Base-by-base conservation (phyloP, 2,329 filamentous ascomycete genomes). In the Orbilia blumenaviensis region DNA sequence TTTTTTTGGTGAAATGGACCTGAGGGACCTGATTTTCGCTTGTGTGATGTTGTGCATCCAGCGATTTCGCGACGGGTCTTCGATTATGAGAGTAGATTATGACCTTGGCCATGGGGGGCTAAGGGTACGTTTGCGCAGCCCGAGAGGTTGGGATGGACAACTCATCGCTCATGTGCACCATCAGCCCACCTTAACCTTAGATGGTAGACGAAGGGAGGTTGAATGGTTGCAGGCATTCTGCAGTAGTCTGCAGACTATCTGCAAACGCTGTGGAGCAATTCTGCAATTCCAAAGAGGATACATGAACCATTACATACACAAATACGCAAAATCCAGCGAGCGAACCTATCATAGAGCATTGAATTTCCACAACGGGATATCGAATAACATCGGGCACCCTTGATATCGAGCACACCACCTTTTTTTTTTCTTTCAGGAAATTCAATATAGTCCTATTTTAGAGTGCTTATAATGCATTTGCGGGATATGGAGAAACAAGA, bases 111-210 rank as follows among this genome's bases (percentile, higher is more conserved):
- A 42, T 44, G 38, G 64, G 48, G 32, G 54, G 14, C 21, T 42
- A 42, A 16, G 42, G 18, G 16, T 8, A 1, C 23, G 42, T 5
- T 10, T 10, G 10, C 29, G n/a, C 29, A 14, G 3, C 56, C 38
- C 56, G 56, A 25, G 38, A 44, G 56, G 36, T 61, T 42, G 56
- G 61, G 42, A 66, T 62, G 52, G 46, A 75, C 71, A 75, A 75
- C 71, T 75, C 71, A 75, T 75, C 71, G 71, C 71, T 75, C 71
- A 75, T 75, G 71, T 75, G 71, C 63, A 75, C 71, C 62, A 50
- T 42, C 58, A 64, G 61, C 61, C 61, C 42, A 50, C 61, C 42
- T 64, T 56, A 54, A 54, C 48, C 25, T 54, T 38, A 25, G 29
- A 56, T 56, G 32, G 29, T 27, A 56, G 52, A 56, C 52, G 38